Evolutionary conservation across 495 filamentous ascomycete species (phyloP).

Genomic region (Lophiostoma macrostomum): DNA sequence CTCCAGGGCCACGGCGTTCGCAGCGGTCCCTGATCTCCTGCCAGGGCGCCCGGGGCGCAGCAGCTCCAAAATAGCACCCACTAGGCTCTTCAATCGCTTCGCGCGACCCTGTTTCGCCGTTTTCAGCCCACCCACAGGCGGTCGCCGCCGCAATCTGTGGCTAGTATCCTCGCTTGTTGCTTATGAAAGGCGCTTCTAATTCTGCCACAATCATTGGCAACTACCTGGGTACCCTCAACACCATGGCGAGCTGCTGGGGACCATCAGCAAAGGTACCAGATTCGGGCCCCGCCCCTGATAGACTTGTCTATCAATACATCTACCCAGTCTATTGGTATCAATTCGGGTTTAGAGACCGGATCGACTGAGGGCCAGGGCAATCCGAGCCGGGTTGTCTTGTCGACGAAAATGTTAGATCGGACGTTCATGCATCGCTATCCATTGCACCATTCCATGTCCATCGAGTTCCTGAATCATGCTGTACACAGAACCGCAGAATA

Average conservation of each 20-base stretch:
- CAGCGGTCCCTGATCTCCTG: constrained; percentile 16
- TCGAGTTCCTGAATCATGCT: too few relatives aligned
- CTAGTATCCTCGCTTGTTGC: constrained; percentile 4
- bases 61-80: constrained; percentile 28
- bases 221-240: too few relatives aligned
- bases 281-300: too few relatives aligned
- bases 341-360: not conserved
- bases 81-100: constrained; percentile 7
- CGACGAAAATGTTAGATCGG: not conserved
- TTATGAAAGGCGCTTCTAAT: constrained; percentile 20
- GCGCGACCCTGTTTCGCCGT: not conserved
- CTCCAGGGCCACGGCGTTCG: not conserved
- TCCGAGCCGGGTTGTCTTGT: not conserved
- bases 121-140: not conserved
- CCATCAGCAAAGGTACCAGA: too few relatives aligned
- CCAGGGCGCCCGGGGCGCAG: constrained; percentile 19
- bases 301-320: too few relatives aligned
- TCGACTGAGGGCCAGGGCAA: not conserved
- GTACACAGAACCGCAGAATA: too few relatives aligned
- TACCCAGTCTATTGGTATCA: too few relatives aligned
- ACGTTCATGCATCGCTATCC: too few relatives aligned
- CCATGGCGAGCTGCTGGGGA: too few relatives aligned
- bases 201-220: constrained; percentile 13
- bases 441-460: too few relatives aligned
- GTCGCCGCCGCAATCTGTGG: constrained; percentile 8